Percentiles rank a stretch among this genome's conserved stretches.
Evolutionary conservation across 2,329 filamentous ascomycete genomes (phyloP).

Genomic region (Exophiala lecanii-corni): DNA sequence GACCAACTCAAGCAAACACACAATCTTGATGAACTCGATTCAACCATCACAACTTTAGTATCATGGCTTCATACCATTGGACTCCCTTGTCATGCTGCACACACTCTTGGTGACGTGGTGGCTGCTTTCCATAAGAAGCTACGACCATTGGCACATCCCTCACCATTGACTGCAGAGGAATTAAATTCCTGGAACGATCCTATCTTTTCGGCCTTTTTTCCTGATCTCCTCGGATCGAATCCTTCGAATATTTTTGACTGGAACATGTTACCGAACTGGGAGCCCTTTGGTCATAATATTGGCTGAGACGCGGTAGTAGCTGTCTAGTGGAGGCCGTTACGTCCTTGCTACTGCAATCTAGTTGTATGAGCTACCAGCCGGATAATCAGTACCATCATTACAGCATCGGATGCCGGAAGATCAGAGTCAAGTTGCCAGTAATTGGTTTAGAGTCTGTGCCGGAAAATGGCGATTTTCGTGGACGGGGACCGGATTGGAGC

Average conservation of each 20-base stretch:
- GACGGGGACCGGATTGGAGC: too few relatives aligned
- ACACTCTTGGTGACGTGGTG: slow-evolving; percentile 39
- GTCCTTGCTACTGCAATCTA: too few relatives aligned
- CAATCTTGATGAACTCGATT: slow-evolving; percentile 34
- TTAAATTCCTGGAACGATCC: background rate
- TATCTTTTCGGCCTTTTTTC: slow-evolving; percentile 29
- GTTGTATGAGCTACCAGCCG: too few relatives aligned
- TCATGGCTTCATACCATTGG: slow-evolving; percentile 41
- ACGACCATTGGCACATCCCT: slow-evolving; percentile 25
- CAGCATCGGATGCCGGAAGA: too few relatives aligned
- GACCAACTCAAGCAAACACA: slow-evolving; percentile 30
- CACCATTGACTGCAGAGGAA: background rate
- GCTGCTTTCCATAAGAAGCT: slow-evolving; percentile 34
- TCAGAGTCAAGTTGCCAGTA: too few relatives aligned
- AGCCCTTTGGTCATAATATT: slow-evolving; percentile 4
- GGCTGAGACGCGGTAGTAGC: too few relatives aligned
- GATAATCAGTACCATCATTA: too few relatives aligned
- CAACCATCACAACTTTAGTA: slow-evolving; percentile 33
- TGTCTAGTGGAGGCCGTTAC: too few relatives aligned
- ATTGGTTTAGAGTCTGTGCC: too few relatives aligned
- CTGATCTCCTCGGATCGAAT: slow-evolving; percentile 33
- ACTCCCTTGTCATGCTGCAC: slow-evolving; percentile 39
- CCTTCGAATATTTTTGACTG: slow-evolving; percentile 28
- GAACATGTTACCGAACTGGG: slow-evolving; percentile 30
- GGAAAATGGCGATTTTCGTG: too few relatives aligned